These are phyloP conservation scores for Neofusicoccum ribis DNA, from an alignment of 2,329 filamentous ascomycete species.

Conservation along the genomic window DNA sequence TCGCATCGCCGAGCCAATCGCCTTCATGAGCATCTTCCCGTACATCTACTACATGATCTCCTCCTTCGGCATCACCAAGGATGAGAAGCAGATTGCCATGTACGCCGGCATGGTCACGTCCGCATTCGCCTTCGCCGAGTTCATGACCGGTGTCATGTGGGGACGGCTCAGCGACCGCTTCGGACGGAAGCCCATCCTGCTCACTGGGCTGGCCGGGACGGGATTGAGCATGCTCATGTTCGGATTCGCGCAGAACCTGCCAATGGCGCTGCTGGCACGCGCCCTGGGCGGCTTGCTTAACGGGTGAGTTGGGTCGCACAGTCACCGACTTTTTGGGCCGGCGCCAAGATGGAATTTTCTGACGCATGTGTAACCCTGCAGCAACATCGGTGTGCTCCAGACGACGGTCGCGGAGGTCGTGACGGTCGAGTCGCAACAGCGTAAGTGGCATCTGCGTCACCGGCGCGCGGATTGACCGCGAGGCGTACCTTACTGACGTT, in stretches of 20 bases:
- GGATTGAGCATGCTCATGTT: conserved; percentile 91
- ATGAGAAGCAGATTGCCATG: conserved; percentile 78
- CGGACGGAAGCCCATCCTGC: conserved; percentile 87
- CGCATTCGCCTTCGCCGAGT: conserved; percentile 93
- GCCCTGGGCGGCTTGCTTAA: conserved; percentile 90
- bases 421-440: conserved; percentile 89
- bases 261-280: conserved; percentile 80
- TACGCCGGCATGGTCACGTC: conserved; percentile 97
- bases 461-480: conserved; percentile 12
- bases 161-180: conserved; percentile 87
- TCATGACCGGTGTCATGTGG: conserved; percentile 90
- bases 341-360: conserved; percentile 22
- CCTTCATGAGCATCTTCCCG: conserved; percentile 99
- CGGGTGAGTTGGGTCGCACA: conserved; percentile 60
- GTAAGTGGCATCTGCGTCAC: conserved; percentile 51
- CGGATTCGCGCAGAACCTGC: conserved; percentile 81
- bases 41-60: conserved; percentile 98
- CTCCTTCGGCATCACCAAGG: conserved; percentile 81
- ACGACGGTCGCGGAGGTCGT: conserved; percentile 94
- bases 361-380: conserved; percentile 40
- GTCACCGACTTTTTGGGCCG: conserved; percentile 17
- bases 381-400: conserved; percentile 91
- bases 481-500: conserved; percentile 27
- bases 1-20: conserved; percentile 96
- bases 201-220: conserved; percentile 87